Percentiles rank a stretch among this genome's conserved stretches.
phyloP scores from a whole-genome alignment of 345 rosid species.

The Arabidopsis suecica region DNA sequence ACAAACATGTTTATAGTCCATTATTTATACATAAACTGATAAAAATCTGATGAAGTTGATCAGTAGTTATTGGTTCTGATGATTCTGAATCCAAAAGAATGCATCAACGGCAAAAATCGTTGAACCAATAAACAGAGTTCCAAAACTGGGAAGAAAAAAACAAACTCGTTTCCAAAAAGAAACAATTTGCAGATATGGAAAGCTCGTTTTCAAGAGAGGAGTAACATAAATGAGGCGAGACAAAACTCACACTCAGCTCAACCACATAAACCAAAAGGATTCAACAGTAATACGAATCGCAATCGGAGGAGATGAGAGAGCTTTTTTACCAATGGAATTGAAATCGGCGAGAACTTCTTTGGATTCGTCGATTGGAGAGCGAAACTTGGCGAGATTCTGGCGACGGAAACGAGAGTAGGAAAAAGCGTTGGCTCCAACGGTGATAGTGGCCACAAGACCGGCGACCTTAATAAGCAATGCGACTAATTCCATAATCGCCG shows the following conservation, averaged over 20 bases:
- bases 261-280: not conserved
- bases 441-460: conserved; percentile 63
- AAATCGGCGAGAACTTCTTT: conserved; percentile 76
- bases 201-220: no score
- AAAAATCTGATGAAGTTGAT: no score
- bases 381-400: conserved; percentile 56
- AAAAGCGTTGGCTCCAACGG: conserved; percentile 77
- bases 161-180: no score
- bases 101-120: not conserved
- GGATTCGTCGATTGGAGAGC: conserved; percentile 80
- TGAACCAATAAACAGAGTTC: no score
- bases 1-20: conserved; percentile 20
- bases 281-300: not conserved
- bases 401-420: conserved; percentile 76
- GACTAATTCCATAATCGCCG: conserved; percentile 49
- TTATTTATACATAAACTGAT: no score
- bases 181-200: no score
- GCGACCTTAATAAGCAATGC: conserved; percentile 66
- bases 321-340: conserved; percentile 50
- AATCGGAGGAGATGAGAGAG: conserved; percentile 18
- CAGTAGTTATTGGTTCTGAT: no score
- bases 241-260: no score
- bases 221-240: no score
- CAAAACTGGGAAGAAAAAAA: no score
- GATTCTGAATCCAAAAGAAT: not conserved